Evolutionary conservation across 2,329 filamentous ascomycete genomes (phyloP), one percentile per base, ranked within the genome.

Genomic region (Neofusicoccum ribis): DNA sequence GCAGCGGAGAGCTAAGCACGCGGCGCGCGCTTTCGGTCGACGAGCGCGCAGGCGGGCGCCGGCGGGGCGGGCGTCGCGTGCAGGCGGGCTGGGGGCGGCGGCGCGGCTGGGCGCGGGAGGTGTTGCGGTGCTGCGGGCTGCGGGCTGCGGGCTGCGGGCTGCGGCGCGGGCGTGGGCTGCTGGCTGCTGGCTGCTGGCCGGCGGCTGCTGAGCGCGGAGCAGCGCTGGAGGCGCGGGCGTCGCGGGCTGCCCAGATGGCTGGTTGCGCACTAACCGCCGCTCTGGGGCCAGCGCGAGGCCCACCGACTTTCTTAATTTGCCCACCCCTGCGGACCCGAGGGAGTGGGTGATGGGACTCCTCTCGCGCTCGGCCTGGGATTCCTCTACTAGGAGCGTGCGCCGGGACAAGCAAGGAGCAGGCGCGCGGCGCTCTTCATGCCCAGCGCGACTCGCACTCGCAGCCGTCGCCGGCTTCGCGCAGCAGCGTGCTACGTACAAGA

Each of bases 251-350:
- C 49, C 49, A 51, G 27, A 51, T 27, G 49, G 15, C 23, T 51
- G 49, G 49, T 39, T 39, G 46, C 46, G 36, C 52, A 37, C 52
- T 56, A 56, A 36, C 52, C 46, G 37, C 34, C 36, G 17, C 37
- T 23, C 36, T 36, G 52, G 52, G 52, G 52, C 52, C 41, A 20
- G 39, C 37, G 14, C 17, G 11, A 34, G 54, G 54, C 37, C 54
- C 54, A 56, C 54, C 54, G 36, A 34, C 39, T 58, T 58, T 58
- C 54, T 58, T 58, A 58, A 58, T 58, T 58, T 58, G 54, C 20
- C 31, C 12, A 39, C 54, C 52, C 54, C 54, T 58, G 54, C 39
- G 15, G 23, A 58, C 54, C 54, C 54, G 54, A 34, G 7, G 23
- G 23, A 43, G 23, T 44, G 54, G 54, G 54, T 34, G 20, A 27